phyloP scores from a whole-genome alignment of 768 basidiomycete genomes.

The Psilocybe cyanescens region DNA sequence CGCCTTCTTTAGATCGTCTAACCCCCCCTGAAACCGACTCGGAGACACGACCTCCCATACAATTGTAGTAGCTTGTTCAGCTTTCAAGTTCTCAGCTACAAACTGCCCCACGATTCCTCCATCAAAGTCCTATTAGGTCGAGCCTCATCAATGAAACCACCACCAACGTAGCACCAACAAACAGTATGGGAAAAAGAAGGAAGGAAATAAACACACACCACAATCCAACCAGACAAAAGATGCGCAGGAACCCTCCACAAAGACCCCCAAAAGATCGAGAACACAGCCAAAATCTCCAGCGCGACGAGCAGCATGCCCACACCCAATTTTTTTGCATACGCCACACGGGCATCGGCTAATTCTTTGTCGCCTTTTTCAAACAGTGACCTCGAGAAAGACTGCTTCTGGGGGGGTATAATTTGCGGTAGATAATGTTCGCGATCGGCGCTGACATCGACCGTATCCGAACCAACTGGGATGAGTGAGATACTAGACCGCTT shows the following conservation, averaged over 20 bases:
- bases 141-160: no score
- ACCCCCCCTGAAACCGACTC: slow-evolving; percentile 43
- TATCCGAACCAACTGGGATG: no score
- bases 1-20: slow-evolving; percentile 40
- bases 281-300: slow-evolving; percentile 47
- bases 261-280: slow-evolving; percentile 62
- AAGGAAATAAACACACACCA: slow-evolving; percentile 7
- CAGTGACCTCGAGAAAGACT: slow-evolving; percentile 17
- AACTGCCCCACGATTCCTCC: slow-evolving; percentile 53
- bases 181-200: slow-evolving; percentile 3
- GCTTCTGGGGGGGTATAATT: not conserved
- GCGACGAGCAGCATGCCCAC: slow-evolving; percentile 37
- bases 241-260: slow-evolving; percentile 46
- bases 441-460: no score
- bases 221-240: slow-evolving; percentile 49
- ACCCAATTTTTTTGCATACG: slow-evolving; percentile 49
- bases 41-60: slow-evolving; percentile 43
- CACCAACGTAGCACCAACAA: not conserved
- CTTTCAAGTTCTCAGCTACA: slow-evolving; percentile 44
- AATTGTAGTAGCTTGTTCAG: slow-evolving; percentile 10
- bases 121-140: slow-evolving; percentile 56
- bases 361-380: slow-evolving; percentile 26
- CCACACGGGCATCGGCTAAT: slow-evolving; percentile 31
- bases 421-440: no score
- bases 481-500: no score